These are phyloP conservation scores for Aspergillus nanangensis DNA, from an alignment of 495 filamentous ascomycete species.

Conservation along the genomic window DNA sequence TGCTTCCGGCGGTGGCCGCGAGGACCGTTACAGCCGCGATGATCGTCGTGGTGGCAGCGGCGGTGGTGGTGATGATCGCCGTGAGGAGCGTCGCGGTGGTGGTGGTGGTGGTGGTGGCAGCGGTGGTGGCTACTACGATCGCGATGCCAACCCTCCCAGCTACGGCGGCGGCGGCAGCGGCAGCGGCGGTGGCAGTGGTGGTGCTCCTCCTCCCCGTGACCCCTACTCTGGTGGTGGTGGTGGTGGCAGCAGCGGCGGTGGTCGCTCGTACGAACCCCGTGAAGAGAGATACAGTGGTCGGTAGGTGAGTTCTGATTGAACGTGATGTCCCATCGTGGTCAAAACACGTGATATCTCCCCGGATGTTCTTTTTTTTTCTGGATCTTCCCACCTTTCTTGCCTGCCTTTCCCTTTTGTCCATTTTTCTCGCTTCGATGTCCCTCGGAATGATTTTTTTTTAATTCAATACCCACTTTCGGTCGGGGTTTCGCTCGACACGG, in stretches of 20 bases:
- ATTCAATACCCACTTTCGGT: constrained; percentile 17
- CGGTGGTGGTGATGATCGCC: constrained; percentile 56
- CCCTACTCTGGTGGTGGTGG: constrained; percentile 40
- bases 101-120: constrained; percentile 40
- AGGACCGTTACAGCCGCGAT: constrained; percentile 66
- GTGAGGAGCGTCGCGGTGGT: constrained; percentile 53
- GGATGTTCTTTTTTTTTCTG: constrained; percentile 9
- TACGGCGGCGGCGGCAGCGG: constrained; percentile 43
- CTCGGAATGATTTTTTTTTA: constrained; percentile 25
- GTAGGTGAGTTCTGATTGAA: constrained; percentile 25
- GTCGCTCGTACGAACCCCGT: constrained; percentile 49
- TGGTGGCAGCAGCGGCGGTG: constrained; percentile 27
- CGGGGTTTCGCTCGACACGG: constrained; percentile 31
- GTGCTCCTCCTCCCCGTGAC: constrained; percentile 15
- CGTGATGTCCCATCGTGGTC: constrained; percentile 5
- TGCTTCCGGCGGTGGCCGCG: constrained; percentile 51
- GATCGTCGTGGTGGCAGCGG: constrained; percentile 58
- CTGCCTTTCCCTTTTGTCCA: constrained; percentile 8
- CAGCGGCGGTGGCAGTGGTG: constrained; percentile 42
- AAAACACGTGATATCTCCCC: constrained; percentile 10
- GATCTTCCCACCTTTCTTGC: constrained; percentile 5
- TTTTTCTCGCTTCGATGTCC: constrained; percentile 14
- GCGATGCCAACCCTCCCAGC: constrained; percentile 32
- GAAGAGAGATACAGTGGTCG: constrained; percentile 43
- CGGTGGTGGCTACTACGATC: constrained; percentile 43